Evolutionary conservation across 1,139 yeast genomes (phyloP), one percentile per base, ranked within the genome.

Genomic region (Taphrina communis): DNA sequence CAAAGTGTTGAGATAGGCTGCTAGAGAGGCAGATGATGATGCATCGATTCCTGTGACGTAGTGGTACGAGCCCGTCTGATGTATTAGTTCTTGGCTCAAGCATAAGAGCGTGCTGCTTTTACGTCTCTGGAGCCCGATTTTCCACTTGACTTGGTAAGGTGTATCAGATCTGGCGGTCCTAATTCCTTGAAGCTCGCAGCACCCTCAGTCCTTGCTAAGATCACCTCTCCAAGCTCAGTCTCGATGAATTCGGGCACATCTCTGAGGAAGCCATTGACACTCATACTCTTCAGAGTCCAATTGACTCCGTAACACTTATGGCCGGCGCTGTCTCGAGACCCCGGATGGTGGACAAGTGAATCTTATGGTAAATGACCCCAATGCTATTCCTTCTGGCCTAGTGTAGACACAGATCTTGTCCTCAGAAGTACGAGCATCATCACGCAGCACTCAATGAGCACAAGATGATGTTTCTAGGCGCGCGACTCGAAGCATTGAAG

Each of bases 151-250:
- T 81, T 83, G 42, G 88, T 80, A 36, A 86, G 76, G 75, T 90
- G 96, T 65, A 96, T 89, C 73, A 94, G 81, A 80, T 94, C 98
- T 6, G 97, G 93, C 0, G 97, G 97, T 0, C 99, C 99, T 67
- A 94, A 76, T 61, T 84, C 85, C 69, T 80, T 82, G 73, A 84
- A 85, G 31, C 82, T 78, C n/a, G 79, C 75, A 59, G 85, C 76
- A 52, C 81, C 78, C 38, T 77, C 75, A 39, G 84, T 80, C 68
- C 89, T 80, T 67, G 84, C 84, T 56, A 79, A 80, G 68, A 86
- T 76, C 44, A 87, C 83, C 69, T 82, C 82, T 1, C 86, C 86
- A 7, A 80, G 78, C 25, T 77, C 80, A 48, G 78, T 82, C 74
- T 86, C 89, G 39, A 70, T 51, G 56, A 70, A 70, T 41, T 69